These are phyloP conservation scores for Phytopythium helicoides DNA, from an alignment of 352 stramenopile species.

Conservation along the genomic window DNA sequence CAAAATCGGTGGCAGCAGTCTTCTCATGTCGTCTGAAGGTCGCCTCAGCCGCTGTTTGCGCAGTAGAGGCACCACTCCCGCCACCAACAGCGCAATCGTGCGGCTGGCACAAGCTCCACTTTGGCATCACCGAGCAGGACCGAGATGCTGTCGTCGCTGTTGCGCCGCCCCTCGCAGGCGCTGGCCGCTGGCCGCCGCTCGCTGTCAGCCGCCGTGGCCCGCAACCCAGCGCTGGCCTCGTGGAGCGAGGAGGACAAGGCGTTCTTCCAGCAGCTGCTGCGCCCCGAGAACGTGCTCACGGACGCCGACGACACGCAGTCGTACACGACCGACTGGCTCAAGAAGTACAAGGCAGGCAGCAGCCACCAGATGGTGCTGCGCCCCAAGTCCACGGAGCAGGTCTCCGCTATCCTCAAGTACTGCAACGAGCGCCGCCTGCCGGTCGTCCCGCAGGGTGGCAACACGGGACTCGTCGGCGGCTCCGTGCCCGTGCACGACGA, in stretches of 20 bases:
- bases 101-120: not conserved
- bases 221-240: conserved; percentile 41
- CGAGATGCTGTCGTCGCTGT: conserved; percentile 18
- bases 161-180: conserved; percentile 11
- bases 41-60: conserved; percentile 17
- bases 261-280: conserved; percentile 65
- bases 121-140: too few species aligned
- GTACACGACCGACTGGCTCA: conserved; percentile 83
- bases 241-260: conserved; percentile 62
- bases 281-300: conserved; percentile 61
- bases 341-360: conserved; percentile 75
- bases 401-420: conserved; percentile 90
- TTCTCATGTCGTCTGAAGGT: conserved; percentile 9
- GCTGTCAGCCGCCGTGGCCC: conserved; percentile 27
- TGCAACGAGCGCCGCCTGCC: conserved; percentile 88
- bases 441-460: conserved; percentile 95
- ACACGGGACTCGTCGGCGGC: conserved; percentile 96
- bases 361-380: conserved; percentile 79
- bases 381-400: conserved; percentile 84
- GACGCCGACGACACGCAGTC: conserved; percentile 60
- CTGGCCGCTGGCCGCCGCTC: conserved; percentile 12
- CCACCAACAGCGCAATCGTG: conserved; percentile 2
- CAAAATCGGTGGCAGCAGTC: conserved; percentile 1
- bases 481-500: conserved; percentile 89
- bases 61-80: conserved; percentile 1